Evolutionary conservation across 371 early-diverging fungal species (phyloP), one percentile per base, ranked within the genome.

Genomic region (Haplosporangium sp.): DNA sequence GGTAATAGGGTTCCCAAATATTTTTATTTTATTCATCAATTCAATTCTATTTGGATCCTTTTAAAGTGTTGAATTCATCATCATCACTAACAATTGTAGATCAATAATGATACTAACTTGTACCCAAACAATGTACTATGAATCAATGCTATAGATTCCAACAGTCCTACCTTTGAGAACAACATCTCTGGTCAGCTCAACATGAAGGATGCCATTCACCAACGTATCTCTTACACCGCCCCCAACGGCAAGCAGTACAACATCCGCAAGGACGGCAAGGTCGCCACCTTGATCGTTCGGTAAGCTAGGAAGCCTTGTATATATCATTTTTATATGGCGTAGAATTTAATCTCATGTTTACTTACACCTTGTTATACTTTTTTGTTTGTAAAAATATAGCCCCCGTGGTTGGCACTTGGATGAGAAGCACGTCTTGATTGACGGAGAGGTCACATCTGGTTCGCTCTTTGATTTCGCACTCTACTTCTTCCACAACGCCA

Each of bases 371-470:
- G 56, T 53, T 52, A 19, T 50, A 27, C 9, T 50, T 34, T 15
- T 20, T 45, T 61, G 20, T 27, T 48, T 45, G n/a, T 38, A n/a
- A 5, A 15, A 11, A 48, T 40, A 69, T 65, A 90, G 97, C 44
- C 97, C 98, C 67, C 94, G 98, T 86, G 98, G 97, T 38, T 98
- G 98, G 98, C 98, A 98, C 84, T 88, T 98, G 92, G 94, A 94
- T 72, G 98, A 98, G 85, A 94, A 94, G 84, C 98, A 97, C 77
- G 84, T 98, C 59, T 84, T 96, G 53, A 86, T 98, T 42, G 97
- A 98, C 82, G 96, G 95, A 34, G 91, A 94, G 85, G 95, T 97
- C 69, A 85, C 88, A 69, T 96, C 98, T 27, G 98, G 92, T 13
- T 94, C 96, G 58, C 89, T 98, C 76, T 97, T 98, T 74, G 98